Evolutionary conservation across 2,329 filamentous ascomycete genomes (phyloP), one percentile per base, ranked within the genome.

Genomic region (Aspergillus amoenus): DNA sequence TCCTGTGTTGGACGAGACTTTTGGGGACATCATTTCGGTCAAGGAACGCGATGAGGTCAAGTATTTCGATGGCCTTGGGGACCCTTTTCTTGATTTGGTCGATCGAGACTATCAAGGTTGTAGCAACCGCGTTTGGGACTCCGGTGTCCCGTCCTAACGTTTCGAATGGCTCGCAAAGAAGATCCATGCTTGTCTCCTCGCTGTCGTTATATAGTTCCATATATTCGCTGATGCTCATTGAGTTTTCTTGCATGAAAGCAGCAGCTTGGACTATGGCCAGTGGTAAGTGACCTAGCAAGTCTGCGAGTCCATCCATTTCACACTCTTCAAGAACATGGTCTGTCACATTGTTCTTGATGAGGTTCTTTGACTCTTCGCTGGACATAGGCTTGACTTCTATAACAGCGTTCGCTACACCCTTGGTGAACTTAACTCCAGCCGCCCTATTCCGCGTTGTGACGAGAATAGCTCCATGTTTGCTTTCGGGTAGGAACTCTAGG

Each of bases 191-290:
- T 2, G 54, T 62, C 12, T 62, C 53, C 4, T 59, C 56, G 5
- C 51, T 61, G n/a, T 61, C 56, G 13, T 57, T 57, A 18, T 61
- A 57, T n/a, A 61, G 18, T 4, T 59, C 56, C 1, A 62, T 61
- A 34, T 61, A 62, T 22, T 62, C 61, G 8, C 27, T 50, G 2
- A 62, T 42, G 13, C 18, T 49, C 3, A 61, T 52, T 5, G 50
- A 30, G 7, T 59, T 61, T 15, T 61, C 59, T 30, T 59, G 54
- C 54, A 59, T 59, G 7, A 61, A 61, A 1, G 51, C 52, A 22
- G 59, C 42, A 4, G 59, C 59, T 52, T 61, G 57, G 8, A 55
- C 44, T 2, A 61, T 56, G 13, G 59, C 56, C 21, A 61, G 43
- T 1, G 59, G 59, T 21, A 59, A 9, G 30, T 57, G 40, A n/a